Conservation (phyloP, 192 early-diverging fungal genomes). For the Entomortierella beljakovae region DNA sequence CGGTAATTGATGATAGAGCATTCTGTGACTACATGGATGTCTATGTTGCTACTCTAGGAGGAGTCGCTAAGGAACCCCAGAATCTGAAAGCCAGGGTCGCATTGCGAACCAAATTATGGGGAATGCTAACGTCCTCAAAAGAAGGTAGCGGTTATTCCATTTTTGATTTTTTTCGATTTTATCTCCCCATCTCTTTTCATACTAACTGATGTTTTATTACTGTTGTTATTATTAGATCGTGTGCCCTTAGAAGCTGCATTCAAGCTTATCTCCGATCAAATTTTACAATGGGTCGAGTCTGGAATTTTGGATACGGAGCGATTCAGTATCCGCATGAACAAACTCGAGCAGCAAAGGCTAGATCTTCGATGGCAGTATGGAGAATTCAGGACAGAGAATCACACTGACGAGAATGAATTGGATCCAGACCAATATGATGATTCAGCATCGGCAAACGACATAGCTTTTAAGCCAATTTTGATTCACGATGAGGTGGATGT, state of each 20-base stretch:
- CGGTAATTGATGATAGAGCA: constrained; percentile 14
- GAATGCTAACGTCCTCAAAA: constrained; percentile 10
- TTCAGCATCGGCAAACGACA: background rate
- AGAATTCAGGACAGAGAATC: background rate
- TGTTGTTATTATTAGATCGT: constrained; percentile 6
- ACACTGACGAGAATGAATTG: background rate
- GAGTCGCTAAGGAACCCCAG: constrained; percentile 14
- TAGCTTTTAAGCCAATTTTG: constrained; percentile 17
- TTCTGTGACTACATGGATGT: constrained; percentile 33
- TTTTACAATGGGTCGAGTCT: constrained; percentile 16
- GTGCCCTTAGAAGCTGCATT: constrained; percentile 20
- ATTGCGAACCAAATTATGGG: constrained; percentile 15
- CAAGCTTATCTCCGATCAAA: constrained; percentile 10
- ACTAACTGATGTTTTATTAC: too few relatives aligned
- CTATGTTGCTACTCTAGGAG: constrained; percentile 15
- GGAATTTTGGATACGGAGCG: constrained; percentile 28
- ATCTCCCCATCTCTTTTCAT: too few relatives aligned
- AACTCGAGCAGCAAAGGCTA: constrained; percentile 11
- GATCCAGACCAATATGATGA: background rate
- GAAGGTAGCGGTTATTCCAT: constrained; percentile 9
- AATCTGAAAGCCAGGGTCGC: constrained; percentile 10
- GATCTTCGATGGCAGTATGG: constrained; percentile 9
- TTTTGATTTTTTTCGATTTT: background rate
- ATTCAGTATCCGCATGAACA: constrained; percentile 22
- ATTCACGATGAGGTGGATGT: constrained; percentile 30